phyloP scores from a whole-genome alignment of 2,329 filamentous ascomycete species.

The Ascomycota sp. region DNA sequence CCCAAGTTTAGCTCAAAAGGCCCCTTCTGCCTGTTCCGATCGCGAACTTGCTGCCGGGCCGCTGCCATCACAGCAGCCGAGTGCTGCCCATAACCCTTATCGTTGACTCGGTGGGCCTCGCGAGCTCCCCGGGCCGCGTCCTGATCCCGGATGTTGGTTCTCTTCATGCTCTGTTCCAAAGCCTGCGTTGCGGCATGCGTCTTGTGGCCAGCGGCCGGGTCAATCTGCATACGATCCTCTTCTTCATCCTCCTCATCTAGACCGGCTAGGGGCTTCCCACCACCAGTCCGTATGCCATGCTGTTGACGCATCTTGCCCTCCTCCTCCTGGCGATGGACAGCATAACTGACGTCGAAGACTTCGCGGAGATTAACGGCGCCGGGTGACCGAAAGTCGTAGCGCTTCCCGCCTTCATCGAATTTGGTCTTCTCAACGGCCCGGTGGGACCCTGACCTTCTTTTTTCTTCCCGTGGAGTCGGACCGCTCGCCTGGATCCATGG shows the following conservation, averaged over 20 bases:
- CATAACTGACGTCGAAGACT: conserved; percentile 96
- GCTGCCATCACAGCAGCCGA: conserved; percentile 67
- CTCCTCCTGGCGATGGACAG: conserved; percentile 90
- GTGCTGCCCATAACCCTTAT: conserved; percentile 73
- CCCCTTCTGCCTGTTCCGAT: conserved; percentile 48
- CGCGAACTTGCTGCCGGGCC: conserved; percentile 57
- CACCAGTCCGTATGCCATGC: conserved; percentile 51
- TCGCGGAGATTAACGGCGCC: conserved; percentile 89
- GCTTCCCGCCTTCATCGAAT: conserved; percentile 38
- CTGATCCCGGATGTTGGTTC: conserved; percentile 48
- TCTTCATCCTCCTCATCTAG: conserved; percentile 52
- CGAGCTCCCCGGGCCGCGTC: conserved; percentile 13
- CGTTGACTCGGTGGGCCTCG: conserved; percentile 13
- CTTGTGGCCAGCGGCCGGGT: conserved; percentile 27
- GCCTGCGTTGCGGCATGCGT: conserved; percentile 35
- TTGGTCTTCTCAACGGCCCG: conserved; percentile 36
- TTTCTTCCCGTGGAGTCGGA: conserved; percentile 36
- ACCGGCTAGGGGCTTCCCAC: conserved; percentile 32
- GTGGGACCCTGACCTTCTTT: conserved; percentile 26
- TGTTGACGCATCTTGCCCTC: conserved; percentile 84
- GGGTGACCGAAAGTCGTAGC: conserved; percentile 85
- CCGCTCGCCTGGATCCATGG: conserved; percentile 68
- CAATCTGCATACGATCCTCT: conserved; percentile 40
- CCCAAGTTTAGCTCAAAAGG: conserved; percentile 85
- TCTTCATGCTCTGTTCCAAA: conserved; percentile 73